Base-by-base conservation (phyloP, 2,329 filamentous ascomycete species). In the Sphaceloma murrayae region DNA sequence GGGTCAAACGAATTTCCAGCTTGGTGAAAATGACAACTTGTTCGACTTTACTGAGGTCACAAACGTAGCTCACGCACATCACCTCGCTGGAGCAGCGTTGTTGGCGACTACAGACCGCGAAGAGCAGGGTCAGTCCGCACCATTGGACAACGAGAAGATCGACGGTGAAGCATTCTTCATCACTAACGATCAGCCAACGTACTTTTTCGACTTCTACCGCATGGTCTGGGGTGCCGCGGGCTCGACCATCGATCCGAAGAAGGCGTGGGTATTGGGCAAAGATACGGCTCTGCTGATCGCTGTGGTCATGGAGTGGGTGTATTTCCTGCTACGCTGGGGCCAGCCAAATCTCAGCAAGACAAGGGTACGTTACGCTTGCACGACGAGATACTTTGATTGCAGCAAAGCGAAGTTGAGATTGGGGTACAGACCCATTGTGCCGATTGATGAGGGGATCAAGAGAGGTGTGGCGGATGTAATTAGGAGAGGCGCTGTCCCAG, bases 381-480 rank as follows among this genome's bases (percentile, higher is more conserved):
- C 86, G 78, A 82, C 78, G 46, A 71, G 83, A 46, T 88, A 86
- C 64, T 86, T 83, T 63, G 78, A 78, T 64, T 85, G 86, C 58
- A 67, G 68, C 48, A 88, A 88, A 72, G 83, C 83, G 46, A 82
- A 77, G 69, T 67, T 61, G 54, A 68, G 82, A 52, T 65, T 88
- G 45, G 79, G 79, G 2, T 88, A 88, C 62, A 60, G 65, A 59
- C 82, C 83, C 2, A 62, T 85, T 44, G 77, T 83, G 43, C 67
- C 68, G 31, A 63, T 87, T 46, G 72, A 78, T 49, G 80, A 85
- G 52, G 83, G 80, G 7, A 62, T 71, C 11, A 57, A 56, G 53
- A 64, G 64, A 46, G 67, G 66, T 10, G 67, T 70, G 32, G 54
- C 56, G 45, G 62, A 69, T 51, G 62, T 65, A 34, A 46, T 62